Evolutionary conservation across 352 stramenopile genomes (phyloP), one percentile per base, ranked within the genome.

Genomic region (Phytopythium mirpurense): DNA sequence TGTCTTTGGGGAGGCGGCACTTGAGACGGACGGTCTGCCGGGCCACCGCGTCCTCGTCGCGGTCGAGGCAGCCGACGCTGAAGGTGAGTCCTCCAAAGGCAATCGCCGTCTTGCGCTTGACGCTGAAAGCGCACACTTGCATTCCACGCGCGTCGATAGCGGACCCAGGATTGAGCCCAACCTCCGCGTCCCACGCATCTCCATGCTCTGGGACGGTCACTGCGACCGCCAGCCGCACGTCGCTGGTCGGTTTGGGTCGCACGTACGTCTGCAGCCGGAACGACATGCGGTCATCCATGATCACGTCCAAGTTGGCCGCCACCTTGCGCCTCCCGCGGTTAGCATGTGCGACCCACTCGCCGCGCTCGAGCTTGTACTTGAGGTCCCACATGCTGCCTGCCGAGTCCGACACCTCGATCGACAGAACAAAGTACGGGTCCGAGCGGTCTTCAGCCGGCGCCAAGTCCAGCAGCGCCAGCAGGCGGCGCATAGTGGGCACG

Each of bases 41-140:
- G 23, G 26, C 23, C 12, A 35, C 14, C 14, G 23, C 10, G 1
- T 10, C 23, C 16, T 19, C 26, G 14, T 35, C 24, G 24, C 23
- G 41, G 24, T 34, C 42, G 42, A 48, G 23, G 11, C 23, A 48
- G 16, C 42, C 42, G 16, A 48, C 26, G 14, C 42, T 48, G 26
- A 48, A 48, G 12, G n/a, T 5, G 24, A 48, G 42, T 9, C 42
- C 42, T 4, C 11, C 42, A n/a, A n/a, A n/a, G n/a, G 2, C 9
- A 1, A 47, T 10, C 19, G 18, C 16, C 12, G 21, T 47, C 41
- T 32, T 47, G 41, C 41, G 41, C 23, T 47, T 47, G 41, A 47
- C 21, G 10, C 16, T 40, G 35, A 40, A 40, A 6, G 35, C 34
- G 9, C 34, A 12, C 8, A 37, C 34, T 6, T 12, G 34, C 9